Evolutionary conservation across 75 land plant species (phyloP).

Genomic region (Cunninghamia lanceolata): DNA sequence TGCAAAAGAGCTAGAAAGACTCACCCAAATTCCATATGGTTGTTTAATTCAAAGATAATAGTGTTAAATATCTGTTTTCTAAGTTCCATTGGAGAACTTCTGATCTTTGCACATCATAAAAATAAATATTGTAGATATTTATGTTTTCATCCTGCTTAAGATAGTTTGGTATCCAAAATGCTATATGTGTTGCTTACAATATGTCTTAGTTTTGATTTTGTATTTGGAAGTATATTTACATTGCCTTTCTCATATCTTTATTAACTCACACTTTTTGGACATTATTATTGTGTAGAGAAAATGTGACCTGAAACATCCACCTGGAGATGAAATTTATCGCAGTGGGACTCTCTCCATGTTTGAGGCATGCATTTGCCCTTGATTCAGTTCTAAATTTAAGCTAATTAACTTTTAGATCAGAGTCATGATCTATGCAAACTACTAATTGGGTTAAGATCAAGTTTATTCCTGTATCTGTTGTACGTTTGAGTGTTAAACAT

Average conservation of each 20-base stretch:
- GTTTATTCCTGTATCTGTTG: neutral
- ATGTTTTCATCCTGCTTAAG: neutral
- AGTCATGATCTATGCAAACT: neutral
- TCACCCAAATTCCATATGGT: neutral
- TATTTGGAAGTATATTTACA: neutral
- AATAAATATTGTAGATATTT: neutral
- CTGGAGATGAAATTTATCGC: conserved; percentile 97
- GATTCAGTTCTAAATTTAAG: neutral
- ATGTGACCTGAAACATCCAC: conserved; percentile 97
- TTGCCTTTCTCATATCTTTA: neutral
- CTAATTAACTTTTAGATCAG: neutral
- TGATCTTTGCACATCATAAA: neutral
- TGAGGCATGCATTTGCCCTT: conserved; percentile 43
- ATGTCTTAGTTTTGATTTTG: neutral
- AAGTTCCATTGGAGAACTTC: neutral
- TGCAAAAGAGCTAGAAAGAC: neutral
- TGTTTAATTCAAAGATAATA: neutral
- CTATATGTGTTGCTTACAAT: neutral
- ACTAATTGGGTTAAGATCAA: neutral
- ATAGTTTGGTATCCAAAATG: neutral
- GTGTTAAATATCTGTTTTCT: neutral
- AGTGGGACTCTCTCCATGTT: conserved; percentile 95
- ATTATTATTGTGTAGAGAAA: conserved; percentile 54
- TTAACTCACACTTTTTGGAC: conserved; percentile 6
- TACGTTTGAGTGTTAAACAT: neutral